Conservation (phyloP, 116 monocot genomes). For the Dioscorea cayenensis region DNA sequence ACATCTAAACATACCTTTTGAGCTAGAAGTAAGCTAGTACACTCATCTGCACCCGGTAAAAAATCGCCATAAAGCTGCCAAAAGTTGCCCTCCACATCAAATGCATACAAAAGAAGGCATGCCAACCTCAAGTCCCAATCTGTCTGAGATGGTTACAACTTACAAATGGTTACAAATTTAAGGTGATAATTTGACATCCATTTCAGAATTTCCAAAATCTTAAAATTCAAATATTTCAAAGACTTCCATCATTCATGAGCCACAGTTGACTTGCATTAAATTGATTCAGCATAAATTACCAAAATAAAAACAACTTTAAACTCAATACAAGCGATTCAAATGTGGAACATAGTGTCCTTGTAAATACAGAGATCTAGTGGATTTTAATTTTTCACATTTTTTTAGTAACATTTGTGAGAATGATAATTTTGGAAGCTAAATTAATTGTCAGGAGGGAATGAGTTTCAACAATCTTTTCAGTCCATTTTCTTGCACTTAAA, state of each 20-base stretch:
- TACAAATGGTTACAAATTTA: not conserved
- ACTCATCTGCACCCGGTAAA: constrained; percentile 76
- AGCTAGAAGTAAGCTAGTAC: constrained; percentile 92
- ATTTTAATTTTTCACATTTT: too few relatives aligned
- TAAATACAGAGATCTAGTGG: too few relatives aligned
- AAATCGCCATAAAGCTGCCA: constrained; percentile 99
- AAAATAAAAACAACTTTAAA: not conserved
- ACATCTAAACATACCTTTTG: constrained; percentile 39
- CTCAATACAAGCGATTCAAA: too few relatives aligned
- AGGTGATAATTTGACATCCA: not conserved
- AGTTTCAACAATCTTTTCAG: too few relatives aligned
- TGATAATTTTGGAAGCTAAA: too few relatives aligned
- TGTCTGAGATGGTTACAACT: constrained; percentile 37
- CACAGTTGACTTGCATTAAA: not conserved
- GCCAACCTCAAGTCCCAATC: constrained; percentile 97
- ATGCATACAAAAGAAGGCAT: constrained; percentile 80
- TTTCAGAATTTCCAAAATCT: not conserved
- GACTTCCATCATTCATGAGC: not conserved
- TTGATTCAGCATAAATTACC: not conserved
- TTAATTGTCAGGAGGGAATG: too few relatives aligned
- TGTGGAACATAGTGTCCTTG: too few relatives aligned
- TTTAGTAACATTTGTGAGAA: too few relatives aligned
- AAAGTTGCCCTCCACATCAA: constrained; percentile 85
- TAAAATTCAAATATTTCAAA: not conserved
- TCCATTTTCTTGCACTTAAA: too few relatives aligned